Evolutionary conservation across 2,329 filamentous ascomycete species (phyloP).

Genomic region (Madurella mycetomatis): DNA sequence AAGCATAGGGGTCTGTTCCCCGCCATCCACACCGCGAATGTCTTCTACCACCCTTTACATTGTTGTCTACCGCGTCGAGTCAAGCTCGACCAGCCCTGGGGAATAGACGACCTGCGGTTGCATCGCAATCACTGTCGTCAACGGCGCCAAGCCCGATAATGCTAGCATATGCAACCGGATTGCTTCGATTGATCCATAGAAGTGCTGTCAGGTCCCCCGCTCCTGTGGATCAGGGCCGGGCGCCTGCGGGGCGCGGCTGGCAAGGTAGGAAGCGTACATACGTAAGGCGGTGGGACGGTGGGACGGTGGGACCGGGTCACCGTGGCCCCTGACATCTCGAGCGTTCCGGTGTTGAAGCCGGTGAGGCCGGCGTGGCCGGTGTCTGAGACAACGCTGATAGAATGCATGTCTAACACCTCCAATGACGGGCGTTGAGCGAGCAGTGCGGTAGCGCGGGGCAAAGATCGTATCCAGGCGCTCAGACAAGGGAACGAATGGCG

Average conservation of each 20-base stretch:
- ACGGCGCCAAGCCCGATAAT: not conserved
- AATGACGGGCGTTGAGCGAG: slow-evolving; percentile 8
- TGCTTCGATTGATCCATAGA: not conserved
- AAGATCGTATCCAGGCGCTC: not conserved
- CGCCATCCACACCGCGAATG: slow-evolving; percentile 4
- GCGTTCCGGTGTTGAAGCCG: not conserved
- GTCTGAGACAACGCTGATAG: slow-evolving; percentile 2
- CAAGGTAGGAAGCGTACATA: too few relatives aligned
- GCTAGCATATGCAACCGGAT: not conserved
- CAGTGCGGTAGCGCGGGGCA: slow-evolving; percentile 1
- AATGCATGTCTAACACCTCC: slow-evolving; percentile 16
- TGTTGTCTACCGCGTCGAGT: too few relatives aligned
- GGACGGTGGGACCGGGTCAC: not conserved
- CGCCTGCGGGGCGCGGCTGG: not conserved
- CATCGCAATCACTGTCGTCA: not conserved
- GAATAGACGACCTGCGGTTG: not conserved
- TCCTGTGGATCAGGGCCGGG: not conserved
- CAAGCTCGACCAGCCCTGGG: too few relatives aligned
- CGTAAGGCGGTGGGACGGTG: not conserved
- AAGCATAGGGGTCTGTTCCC: slow-evolving; percentile 16
- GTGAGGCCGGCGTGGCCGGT: slow-evolving; percentile 1
- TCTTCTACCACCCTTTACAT: not conserved
- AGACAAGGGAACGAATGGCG: too few relatives aligned
- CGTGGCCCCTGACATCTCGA: not conserved
- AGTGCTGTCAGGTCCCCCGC: not conserved